Conservation (phyloP, 2,329 filamentous ascomycete species). For the Aspergillus unguis region DNA sequence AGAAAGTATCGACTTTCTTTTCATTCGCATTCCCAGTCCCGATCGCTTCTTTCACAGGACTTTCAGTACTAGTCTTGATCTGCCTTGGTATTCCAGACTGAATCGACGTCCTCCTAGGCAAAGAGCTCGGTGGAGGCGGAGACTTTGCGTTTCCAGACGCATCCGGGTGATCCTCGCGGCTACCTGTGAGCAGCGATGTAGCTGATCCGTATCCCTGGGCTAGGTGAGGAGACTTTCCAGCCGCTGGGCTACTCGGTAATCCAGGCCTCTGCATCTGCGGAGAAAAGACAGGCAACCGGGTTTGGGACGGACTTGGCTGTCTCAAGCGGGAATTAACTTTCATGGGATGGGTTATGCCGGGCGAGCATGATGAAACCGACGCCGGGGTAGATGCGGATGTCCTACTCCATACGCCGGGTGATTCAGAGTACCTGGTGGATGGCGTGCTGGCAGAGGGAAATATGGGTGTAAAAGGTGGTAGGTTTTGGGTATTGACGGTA, state of each 20-base stretch:
- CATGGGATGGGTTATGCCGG: slow-evolving; percentile 42
- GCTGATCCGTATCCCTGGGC: slow-evolving; percentile 11
- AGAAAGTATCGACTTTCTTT: too few relatives aligned
- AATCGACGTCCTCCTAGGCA: slow-evolving; percentile 60
- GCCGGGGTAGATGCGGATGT: slow-evolving; percentile 50
- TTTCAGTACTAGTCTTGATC: slow-evolving; percentile 24
- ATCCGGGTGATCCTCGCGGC: slow-evolving; percentile 1
- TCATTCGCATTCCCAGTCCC: not conserved
- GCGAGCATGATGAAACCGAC: slow-evolving; percentile 49
- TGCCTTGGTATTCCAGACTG: slow-evolving; percentile 47
- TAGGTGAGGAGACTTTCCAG: slow-evolving; percentile 16
- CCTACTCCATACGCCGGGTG: slow-evolving; percentile 46
- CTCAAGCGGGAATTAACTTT: slow-evolving; percentile 36
- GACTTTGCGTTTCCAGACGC: slow-evolving; percentile 2
- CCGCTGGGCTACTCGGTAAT: slow-evolving; percentile 19
- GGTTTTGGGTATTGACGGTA: slow-evolving; percentile 32
- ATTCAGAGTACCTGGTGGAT: slow-evolving; percentile 46
- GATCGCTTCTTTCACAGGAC: not conserved
- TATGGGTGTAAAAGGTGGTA: slow-evolving; percentile 38
- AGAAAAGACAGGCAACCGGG: slow-evolving; percentile 34
- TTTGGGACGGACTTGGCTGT: slow-evolving; percentile 37
- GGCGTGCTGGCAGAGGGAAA: slow-evolving; percentile 42
- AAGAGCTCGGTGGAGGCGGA: slow-evolving; percentile 52
- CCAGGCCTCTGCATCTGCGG: slow-evolving; percentile 20
- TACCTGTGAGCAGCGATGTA: slow-evolving; percentile 8